These are phyloP conservation scores for Xerocomus cyaneibrunnescens DNA, from an alignment of 1,284 basidiomycete genomes.

Conservation along the genomic window DNA sequence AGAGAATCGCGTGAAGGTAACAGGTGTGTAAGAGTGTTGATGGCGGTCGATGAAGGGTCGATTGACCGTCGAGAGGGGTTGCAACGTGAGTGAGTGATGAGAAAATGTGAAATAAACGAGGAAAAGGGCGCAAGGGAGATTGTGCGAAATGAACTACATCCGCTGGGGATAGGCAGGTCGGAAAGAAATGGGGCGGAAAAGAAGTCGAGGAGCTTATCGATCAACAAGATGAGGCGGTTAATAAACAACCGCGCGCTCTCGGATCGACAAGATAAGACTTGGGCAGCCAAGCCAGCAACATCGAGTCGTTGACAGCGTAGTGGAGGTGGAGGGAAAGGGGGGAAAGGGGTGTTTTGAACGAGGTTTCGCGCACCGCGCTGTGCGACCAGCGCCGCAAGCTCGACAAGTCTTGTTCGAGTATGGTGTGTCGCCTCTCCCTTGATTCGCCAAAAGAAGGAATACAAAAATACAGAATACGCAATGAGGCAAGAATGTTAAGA, in stretches of 20 bases:
- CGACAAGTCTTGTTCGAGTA: constrained; percentile 22
- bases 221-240: constrained; percentile 40
- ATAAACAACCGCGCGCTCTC: constrained; percentile 26
- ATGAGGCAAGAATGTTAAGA: constrained; percentile 34
- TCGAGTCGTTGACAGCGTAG: constrained; percentile 44
- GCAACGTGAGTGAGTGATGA: constrained; percentile 22
- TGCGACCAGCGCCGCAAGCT: constrained; percentile 37
- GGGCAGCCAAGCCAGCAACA: constrained; percentile 41
- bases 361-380: constrained; percentile 34
- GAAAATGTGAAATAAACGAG: constrained; percentile 14
- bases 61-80: constrained; percentile 25
- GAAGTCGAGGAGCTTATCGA: constrained; percentile 33
- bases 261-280: constrained; percentile 29
- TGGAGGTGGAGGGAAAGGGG: constrained; percentile 6
- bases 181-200: constrained; percentile 18
- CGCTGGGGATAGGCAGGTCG: constrained; percentile 20
- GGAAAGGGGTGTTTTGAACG: constrained; percentile 4
- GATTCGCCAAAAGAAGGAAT: constrained; percentile 36
- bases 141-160: constrained; percentile 25
- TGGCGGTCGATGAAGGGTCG: constrained; percentile 28
- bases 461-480: constrained; percentile 38
- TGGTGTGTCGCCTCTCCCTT: constrained; percentile 24
- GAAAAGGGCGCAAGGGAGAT: constrained; percentile 29
- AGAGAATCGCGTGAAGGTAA: constrained; percentile 18
- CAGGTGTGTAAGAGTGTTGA: constrained; percentile 11